Base-by-base conservation (phyloP, 108 stramenopile species). In the Cyclostephanos tholiformis region DNA sequence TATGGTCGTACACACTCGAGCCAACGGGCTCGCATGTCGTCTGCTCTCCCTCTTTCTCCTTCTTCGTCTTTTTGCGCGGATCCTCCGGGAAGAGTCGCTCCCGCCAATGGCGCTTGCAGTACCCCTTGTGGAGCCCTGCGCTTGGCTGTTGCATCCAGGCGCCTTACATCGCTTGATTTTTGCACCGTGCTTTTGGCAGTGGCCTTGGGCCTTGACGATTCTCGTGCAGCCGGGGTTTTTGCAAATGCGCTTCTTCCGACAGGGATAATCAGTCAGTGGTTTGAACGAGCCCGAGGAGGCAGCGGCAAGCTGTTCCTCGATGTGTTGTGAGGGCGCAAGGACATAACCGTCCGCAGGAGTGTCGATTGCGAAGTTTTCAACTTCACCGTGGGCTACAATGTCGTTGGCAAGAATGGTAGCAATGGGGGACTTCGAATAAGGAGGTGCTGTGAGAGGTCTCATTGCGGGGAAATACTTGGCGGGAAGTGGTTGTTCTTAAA, bases 101-200 rank as follows among this genome's bases (percentile, higher is more conserved):
- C 29, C 84, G 76, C 86, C 88, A 91, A 48, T 91, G 90, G 0
- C 88, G 83, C 55, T 89, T 91, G 63, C 90, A 89, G 85, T 86
- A 85, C 0, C 88, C 85, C 36, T 89, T 80, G 72, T 86, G 85
- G 29, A 82, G 25, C 89, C 83, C 36, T 91, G 90, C 12, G 88
- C 85, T 69, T 88, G 86, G 58, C 79, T 79, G 9, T 79, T 76
- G 71, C 90, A 91, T 0, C 85, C 77, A 22, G 69, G 72, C 17
- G 87, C 77, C 79, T 86, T 84, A 79, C 90, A 91, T 58, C 86
- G 87, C 53, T 91, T 91, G 19, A 86, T 77, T 65, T 83, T 87
- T 27, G 86, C 90, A 13, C 90, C 90, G 65, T 91, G 90, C 19
- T 78, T 83, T 79, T 89, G 88, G 67, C 90, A 91, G 26, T 82